Conservation (phyloP, 2,329 filamentous ascomycete species). For the Diplocarpon mali region DNA sequence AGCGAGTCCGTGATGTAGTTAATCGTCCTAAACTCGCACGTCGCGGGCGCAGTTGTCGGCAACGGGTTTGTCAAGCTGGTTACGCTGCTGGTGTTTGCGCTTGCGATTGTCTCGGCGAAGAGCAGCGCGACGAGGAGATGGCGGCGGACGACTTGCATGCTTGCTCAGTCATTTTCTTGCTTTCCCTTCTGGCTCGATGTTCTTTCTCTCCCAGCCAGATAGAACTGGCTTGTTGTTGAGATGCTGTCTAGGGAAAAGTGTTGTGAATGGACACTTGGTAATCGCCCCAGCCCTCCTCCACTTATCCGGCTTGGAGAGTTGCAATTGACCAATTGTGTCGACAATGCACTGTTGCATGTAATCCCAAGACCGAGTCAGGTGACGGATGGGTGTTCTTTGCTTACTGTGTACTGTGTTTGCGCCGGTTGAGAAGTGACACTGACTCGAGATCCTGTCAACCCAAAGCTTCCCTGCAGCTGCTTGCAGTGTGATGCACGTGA, state of each 20-base stretch:
- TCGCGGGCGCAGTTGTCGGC: background rate
- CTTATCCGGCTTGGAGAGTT: no score
- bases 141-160: slow-evolving; percentile 4
- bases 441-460: no score
- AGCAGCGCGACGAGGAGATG: slow-evolving; percentile 12
- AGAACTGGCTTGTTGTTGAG: background rate
- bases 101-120: slow-evolving; percentile 7
- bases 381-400: no score
- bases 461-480: background rate
- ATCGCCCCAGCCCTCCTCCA: no score
- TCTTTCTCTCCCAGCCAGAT: background rate
- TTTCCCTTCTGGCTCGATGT: background rate
- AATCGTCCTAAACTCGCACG: slow-evolving; percentile 27
- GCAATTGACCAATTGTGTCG: no score
- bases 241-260: background rate
- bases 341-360: no score
- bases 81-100: slow-evolving; percentile 14
- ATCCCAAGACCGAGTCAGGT: no score
- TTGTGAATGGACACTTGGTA: no score
- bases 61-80: slow-evolving; percentile 10
- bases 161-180: slow-evolving; percentile 8
- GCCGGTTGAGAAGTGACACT: no score
- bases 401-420: no score
- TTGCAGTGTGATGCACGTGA: background rate
- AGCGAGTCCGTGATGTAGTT: slow-evolving; percentile 28